Base-by-base conservation (phyloP, 257 asterid genomes). In the Penstemon newberryi region DNA sequence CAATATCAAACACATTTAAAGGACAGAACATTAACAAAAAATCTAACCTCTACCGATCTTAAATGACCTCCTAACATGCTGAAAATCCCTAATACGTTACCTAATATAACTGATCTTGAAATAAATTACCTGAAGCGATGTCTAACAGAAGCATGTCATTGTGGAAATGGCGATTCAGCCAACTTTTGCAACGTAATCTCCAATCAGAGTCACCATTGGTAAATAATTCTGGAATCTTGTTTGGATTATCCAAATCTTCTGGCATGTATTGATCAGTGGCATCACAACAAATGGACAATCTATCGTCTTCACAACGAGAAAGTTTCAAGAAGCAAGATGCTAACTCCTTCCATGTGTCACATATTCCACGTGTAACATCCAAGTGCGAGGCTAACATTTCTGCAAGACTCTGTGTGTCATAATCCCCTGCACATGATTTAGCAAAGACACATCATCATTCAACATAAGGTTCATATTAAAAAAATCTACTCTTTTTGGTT, bases 181-280 rank as follows among this genome's bases (percentile, higher is more conserved):
- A 93, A 97, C 99, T 90, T 74, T 81, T 83, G 83, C 84, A 83
- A 15, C 97, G 95, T 4, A 89, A 75, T 78, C 80, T 84, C 99
- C 97, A 93, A 7, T 78, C 73, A 64, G 92, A 75, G 62, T 77
- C 85, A 45, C 77, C 73, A 18, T 71, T 44, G 19, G 82, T 69
- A 47, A 90, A 86, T 50, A 86, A 63, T 46, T 77, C 87, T 0
- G 97, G 99, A 56, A 82, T 77, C 75, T 68, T 77, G 74, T 70
- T 82, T 4, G 67, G 51, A 39, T 46, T 38, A 40, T 70, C 79
- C 66, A 75, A 62, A 68, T 49, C 59, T 58, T 56, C 80, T 56
- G 50, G 68, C 54, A 70, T 69, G 70, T 55, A 56, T 44, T 41
- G 55, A 79, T 63, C 76, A 8, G 62, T 73, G 69, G 72, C 79